Evolutionary conservation across 2,329 filamentous ascomycete species (phyloP), one percentile per base, ranked within the genome.

Genomic region (Ustulina deusta): DNA sequence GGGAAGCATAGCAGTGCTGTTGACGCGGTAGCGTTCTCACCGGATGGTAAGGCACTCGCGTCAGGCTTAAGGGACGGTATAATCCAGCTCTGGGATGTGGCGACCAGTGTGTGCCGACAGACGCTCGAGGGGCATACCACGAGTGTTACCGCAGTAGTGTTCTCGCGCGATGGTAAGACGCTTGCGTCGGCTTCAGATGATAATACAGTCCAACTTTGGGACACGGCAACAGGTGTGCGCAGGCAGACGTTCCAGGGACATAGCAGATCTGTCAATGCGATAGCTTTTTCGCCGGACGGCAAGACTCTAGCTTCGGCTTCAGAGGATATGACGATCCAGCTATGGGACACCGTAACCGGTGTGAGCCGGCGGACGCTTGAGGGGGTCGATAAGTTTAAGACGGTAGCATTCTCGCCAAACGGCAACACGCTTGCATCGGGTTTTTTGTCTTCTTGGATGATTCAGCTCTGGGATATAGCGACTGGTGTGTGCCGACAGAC

Each of bases 301-400:
- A 36, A 3, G 2, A 42, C 22, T 11, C 54, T 64, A 20, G 54
- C 20, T 2, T 36, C 36, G 6, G 34, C 7, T 22, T 58, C 44
- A 52, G 1, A 5, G 0, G 55, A 59, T 22, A 6, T 11, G 1
- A 52, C 34, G 1, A n/a, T 58, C 22, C 7, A 27, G 44, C 15
- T 63, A 6, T 58, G 61, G 61, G 52, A 60, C 49, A 6, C 25
- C 9, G 42, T 17, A n/a, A 40, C 44, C 17, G 29, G 44, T 20
- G 32, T 17, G 17, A 20, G 6, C 32, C 6, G 6, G 13, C 29
- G n/a, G 10, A 51, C 44, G 40, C 9, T 51, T 10, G 20, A 60
- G 32, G 15, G 5, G 29, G 27, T 40, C 2, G 11, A 1, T 36
- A 36, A 36, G 34, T 36, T n/a, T n/a, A n/a, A n/a, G n/a, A 1